phyloP scores from a whole-genome alignment of 306 rosid genomes.

The Morella rubra region DNA sequence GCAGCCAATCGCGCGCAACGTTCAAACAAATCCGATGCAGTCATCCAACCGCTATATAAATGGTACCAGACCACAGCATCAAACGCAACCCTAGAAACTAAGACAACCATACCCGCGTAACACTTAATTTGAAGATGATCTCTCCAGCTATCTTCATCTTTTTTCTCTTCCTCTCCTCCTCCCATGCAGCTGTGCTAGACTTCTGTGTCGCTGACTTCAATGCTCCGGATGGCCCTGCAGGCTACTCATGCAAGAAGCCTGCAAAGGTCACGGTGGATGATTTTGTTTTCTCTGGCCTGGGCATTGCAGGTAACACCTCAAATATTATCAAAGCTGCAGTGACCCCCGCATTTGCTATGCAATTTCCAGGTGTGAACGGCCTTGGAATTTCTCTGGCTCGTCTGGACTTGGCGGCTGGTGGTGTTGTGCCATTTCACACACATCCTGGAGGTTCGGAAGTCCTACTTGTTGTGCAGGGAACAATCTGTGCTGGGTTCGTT shows the following conservation, averaged over 20 bases:
- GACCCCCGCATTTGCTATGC: constrained; percentile 56
- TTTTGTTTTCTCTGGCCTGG: constrained; percentile 60
- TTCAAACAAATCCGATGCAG: background rate
- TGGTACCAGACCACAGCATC: constrained; percentile 19
- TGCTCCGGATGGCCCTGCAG: constrained; percentile 58
- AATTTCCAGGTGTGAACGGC: constrained; percentile 69
- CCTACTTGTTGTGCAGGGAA: constrained; percentile 46
- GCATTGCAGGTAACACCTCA: constrained; percentile 64
- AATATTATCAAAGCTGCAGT: constrained; percentile 77
- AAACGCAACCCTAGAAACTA: background rate
- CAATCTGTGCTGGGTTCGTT: constrained; percentile 62
- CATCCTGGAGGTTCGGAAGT: constrained; percentile 74
- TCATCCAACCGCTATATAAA: background rate
- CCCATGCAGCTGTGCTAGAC: constrained; percentile 64
- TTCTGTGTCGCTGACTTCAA: constrained; percentile 76
- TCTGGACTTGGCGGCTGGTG: constrained; percentile 53
- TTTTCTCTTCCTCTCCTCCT: constrained; percentile 36
- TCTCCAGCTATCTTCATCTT: constrained; percentile 40
- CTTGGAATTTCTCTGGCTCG: constrained; percentile 73
- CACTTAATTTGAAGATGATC: constrained; percentile 35
- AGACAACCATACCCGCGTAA: background rate
- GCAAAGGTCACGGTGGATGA: constrained; percentile 47
- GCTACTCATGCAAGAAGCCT: constrained; percentile 67
- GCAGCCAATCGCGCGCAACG: background rate
- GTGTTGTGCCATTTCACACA: constrained; percentile 86